A percentile compares a stretch with the other conserved stretches of the same genome.
These are phyloP conservation scores for Zymoseptoria brevis DNA, from an alignment of 2,329 filamentous ascomycete species.

Conservation along the genomic window DNA sequence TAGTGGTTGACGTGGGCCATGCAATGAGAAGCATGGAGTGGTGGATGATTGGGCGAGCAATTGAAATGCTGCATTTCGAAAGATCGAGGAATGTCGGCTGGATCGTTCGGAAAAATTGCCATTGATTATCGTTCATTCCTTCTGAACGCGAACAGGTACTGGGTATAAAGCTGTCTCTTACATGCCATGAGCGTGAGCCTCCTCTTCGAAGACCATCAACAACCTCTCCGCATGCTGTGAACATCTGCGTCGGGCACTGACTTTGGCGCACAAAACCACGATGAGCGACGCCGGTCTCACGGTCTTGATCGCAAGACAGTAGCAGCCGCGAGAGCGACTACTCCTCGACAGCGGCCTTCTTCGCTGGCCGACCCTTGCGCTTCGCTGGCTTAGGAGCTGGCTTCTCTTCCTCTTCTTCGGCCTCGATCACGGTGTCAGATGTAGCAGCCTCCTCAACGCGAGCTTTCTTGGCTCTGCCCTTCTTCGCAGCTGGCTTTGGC, in stretches of 20 bases:
- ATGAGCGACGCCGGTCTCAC: background rate
- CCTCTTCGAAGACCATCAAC: background rate
- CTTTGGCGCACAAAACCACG: background rate
- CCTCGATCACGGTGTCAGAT: constrained; percentile 11
- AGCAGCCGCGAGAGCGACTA: background rate
- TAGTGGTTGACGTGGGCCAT: no score
- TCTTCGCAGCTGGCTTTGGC: constrained; percentile 13
- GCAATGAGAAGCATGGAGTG: no score
- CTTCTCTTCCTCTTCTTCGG: constrained; percentile 20
- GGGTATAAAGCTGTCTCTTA: background rate
- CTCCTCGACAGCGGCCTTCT: constrained; percentile 19
- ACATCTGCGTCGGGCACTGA: background rate
- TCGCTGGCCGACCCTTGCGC: constrained; percentile 23
- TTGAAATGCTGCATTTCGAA: no score
- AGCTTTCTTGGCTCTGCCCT: constrained; percentile 21
- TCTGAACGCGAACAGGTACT: background rate
- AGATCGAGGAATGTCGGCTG: no score
- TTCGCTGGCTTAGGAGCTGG: constrained; percentile 26
- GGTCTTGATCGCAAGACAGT: background rate
- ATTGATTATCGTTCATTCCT: no score
- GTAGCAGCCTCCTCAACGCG: constrained; percentile 19
- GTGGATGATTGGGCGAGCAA: no score
- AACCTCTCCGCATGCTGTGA: background rate
- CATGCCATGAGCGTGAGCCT: background rate
- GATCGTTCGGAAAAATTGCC: no score